Evolutionary conservation across 1,284 basidiomycete species (phyloP).

Genomic region (Earliella scabrosa): DNA sequence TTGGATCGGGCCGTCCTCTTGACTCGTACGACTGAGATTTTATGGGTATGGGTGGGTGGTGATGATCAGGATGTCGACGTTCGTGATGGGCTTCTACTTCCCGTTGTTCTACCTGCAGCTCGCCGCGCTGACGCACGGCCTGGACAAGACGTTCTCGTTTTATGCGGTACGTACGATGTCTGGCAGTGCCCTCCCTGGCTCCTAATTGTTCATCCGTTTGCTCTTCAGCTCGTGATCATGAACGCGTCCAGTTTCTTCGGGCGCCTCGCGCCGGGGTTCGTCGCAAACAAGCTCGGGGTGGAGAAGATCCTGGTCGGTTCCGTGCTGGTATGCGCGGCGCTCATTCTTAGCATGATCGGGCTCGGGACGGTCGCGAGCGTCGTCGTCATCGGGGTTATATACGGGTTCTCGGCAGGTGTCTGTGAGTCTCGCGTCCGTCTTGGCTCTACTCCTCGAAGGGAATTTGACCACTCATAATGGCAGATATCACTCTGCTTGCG

Average conservation of each 20-base stretch:
- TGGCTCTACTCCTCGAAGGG: not conserved
- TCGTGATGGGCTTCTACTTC: constrained; percentile 19
- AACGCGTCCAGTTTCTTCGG: constrained; percentile 19
- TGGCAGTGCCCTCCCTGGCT: not conserved
- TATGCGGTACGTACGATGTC: constrained; percentile 9
- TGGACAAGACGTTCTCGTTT: constrained; percentile 23
- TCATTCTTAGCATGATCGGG: constrained; percentile 25
- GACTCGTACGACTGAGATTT: no score
- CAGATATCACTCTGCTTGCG: constrained; percentile 21
- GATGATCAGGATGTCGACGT: constrained; percentile 8
- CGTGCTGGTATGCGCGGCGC: constrained; percentile 10
- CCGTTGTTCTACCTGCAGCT: constrained; percentile 26
- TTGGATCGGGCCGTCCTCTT: not conserved
- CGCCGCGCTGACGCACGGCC: constrained; percentile 20
- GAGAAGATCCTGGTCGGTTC: constrained; percentile 13
- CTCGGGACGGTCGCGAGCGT: constrained; percentile 23
- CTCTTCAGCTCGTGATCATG: constrained; percentile 13
- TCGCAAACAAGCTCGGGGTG: constrained; percentile 21
- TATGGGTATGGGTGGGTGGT: not conserved
- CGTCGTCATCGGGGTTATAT: constrained; percentile 26
- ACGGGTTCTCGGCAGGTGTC: constrained; percentile 25
- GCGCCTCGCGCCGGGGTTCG: constrained; percentile 13
- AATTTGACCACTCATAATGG: not conserved
- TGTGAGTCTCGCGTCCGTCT: constrained; percentile 16
- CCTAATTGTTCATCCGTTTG: not conserved